Conservation (phyloP, 1,284 basidiomycete genomes). For the Retiboletus flavoniger region DNA sequence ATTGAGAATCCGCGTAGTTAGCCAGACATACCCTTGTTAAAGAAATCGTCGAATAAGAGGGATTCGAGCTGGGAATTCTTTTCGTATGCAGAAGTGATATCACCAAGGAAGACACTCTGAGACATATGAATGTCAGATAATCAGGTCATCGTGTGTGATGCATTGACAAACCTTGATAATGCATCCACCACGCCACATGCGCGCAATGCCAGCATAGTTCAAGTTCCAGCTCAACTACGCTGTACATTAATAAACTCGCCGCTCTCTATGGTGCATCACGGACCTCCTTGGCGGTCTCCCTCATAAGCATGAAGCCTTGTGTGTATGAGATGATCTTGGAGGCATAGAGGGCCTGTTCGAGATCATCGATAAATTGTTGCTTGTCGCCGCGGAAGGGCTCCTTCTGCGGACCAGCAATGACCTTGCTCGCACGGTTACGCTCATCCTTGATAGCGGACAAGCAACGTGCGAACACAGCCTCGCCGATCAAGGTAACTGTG, state of each 20-base stretch:
- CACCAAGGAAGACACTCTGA: constrained; percentile 88
- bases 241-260: constrained; percentile 4
- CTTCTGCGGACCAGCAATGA: constrained; percentile 85
- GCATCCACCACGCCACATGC: constrained; percentile 99
- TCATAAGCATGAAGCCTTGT: constrained; percentile 99
- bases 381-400: constrained; percentile 97
- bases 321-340: constrained; percentile 99
- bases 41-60: constrained; percentile 96
- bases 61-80: constrained; percentile 90
- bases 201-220: constrained; percentile 96
- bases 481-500: constrained; percentile 94
- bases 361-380: constrained; percentile 97
- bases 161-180: constrained; percentile 80
- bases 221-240: constrained; percentile 72
- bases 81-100: constrained; percentile 91
- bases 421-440: constrained; percentile 90
- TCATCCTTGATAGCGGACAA: constrained; percentile 98
- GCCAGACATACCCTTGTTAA: constrained; percentile 74
- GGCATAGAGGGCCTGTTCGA: constrained; percentile 98
- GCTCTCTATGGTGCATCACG: constrained; percentile 19
- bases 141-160: neutral
- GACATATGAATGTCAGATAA: constrained; percentile 7
- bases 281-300: constrained; percentile 95
- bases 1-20: neutral
- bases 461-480: constrained; percentile 99